Evolutionary conservation across 495 filamentous ascomycete genomes (phyloP), one percentile per base, ranked within the genome.

Genomic region (Xanthoparmelia taractica): DNA sequence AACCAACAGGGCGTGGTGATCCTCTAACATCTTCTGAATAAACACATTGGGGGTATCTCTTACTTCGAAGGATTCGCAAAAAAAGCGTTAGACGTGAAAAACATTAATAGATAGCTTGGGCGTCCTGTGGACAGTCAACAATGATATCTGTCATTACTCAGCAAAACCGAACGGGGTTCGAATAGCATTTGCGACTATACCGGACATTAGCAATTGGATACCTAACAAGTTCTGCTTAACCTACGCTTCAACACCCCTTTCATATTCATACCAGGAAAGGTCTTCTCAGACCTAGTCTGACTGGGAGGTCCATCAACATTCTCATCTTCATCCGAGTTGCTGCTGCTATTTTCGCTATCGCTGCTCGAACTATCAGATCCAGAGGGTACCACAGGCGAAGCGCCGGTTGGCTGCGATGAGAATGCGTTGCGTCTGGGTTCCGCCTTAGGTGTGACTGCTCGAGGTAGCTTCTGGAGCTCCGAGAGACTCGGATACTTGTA

Each of bases 401-500:
- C 31, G 8, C 25, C 20, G n/a, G 12, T 20, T 43, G 43, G 34
- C 33, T 31, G 40, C 27, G 25, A 56, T 29, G 36, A 34, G 34
- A n/a, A n/a, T n/a, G n/a, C n/a, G 57, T 17, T 38, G 17, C 2
- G 23, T 40, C 8, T 17, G 11, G 37, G 45, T 52, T 52, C n/a
- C 41, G 25, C 4, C 52, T 48, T 8, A 31, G 48, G 34, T n/a
- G 23, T 57, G 13, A 11, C 40, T 12, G 4, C 50, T 54, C 8
- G 50, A 31, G 29, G 27, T 33, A 54, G 6, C 33, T 25, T 63
- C 47, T 40, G 29, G 25, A 67, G 37, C 52, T 63, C 23, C 47
- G 61, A 64, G n/a, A 67, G 65, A 23, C 23, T 41, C n/a, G 65
- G 65, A 45, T 64, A 67, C 17, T 50, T 60, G 57, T 64, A 60